Evolutionary conservation across 495 filamentous ascomycete genomes (phyloP).

Genomic region (Penicillium longicatenatum): DNA sequence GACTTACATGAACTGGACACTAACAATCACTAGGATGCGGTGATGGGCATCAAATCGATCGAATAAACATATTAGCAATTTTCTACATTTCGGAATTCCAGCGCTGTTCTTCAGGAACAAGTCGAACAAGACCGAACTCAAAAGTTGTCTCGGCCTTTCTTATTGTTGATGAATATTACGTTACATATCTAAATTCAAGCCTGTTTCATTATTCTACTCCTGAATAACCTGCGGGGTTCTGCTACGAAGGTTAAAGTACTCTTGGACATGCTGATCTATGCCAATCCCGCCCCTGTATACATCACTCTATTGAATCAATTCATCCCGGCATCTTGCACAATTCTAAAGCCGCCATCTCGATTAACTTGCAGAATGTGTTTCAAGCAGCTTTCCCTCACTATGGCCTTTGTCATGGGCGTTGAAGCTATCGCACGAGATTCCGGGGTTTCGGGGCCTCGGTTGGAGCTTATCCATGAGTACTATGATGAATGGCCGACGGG

Average conservation of each 20-base stretch:
- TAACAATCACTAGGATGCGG: conserved; percentile 24
- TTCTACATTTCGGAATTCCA: conserved; percentile 2
- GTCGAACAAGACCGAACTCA: conserved; percentile 5
- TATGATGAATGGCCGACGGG: too few species aligned
- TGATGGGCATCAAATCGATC: conserved; percentile 28
- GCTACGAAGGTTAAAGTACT: not conserved
- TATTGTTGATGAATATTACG: conserved; percentile 1
- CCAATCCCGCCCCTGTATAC: too few species aligned
- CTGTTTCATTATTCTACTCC: not conserved
- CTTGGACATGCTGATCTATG: not conserved
- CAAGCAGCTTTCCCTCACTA: too few species aligned
- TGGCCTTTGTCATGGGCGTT: too few species aligned
- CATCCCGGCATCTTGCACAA: too few species aligned
- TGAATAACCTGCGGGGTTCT: too few species aligned
- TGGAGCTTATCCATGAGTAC: too few species aligned
- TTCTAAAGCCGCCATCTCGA: too few species aligned
- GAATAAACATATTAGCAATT: conserved; percentile 10
- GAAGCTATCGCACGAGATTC: too few species aligned
- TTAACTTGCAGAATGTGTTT: too few species aligned
- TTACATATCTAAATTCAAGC: not conserved
- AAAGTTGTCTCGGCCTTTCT: conserved; percentile 8
- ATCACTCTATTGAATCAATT: too few species aligned
- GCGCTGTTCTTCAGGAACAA: not conserved
- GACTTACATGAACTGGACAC: conserved; percentile 5
- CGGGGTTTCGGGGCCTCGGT: too few species aligned